Evolutionary conservation across 805 yeast genomes (phyloP), one percentile per base, ranked within the genome.

Genomic region (Kuraishia piskuri): DNA sequence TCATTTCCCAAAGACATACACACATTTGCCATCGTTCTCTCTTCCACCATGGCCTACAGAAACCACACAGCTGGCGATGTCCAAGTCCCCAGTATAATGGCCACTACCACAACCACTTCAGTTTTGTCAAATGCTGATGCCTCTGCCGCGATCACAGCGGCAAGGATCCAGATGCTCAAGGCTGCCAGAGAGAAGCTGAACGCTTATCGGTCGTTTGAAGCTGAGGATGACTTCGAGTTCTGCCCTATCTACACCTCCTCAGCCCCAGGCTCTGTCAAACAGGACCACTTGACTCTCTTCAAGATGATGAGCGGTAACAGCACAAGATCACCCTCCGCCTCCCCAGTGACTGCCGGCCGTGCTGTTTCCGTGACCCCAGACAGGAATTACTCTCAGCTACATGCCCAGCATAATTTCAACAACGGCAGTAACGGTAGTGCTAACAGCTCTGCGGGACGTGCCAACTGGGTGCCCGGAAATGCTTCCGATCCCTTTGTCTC

Each of bases 151-250:
- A 31, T 31, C 8, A 31, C 40, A 31, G 17, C 40, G 3, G 40
- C 49, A 4, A 47, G 31, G 10, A 20, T 47, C 14, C 53, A 50
- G 44, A 36, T 25, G 49, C 49, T 45, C 49, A 47, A 47, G 49
- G 22, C 54, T 19, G 46, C 79, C 20, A 70, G 79, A 54, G 74
- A 70, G n/a, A 75, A 76, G 57, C 74, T 82, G 60, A 79, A 83
- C 58, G 76, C 83, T 45, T 80, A 83, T 61, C 78, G 86, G 59
- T 83, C 89, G 44, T 84, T 86, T 64, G 90, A 84, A 58, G 63
- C 75, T 46, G 89, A 83, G 63, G 88, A 86, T 59, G 92, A 86
- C 65, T 63, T 77, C 51, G 91, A 84, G 68, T 87, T 87, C 65
- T 83, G 84, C 58, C 88, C 88, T 21, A 50, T 64, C n/a, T 22